Evolutionary conservation across 1,284 basidiomycete species (phyloP).

Genomic region (Trametes sp.): DNA sequence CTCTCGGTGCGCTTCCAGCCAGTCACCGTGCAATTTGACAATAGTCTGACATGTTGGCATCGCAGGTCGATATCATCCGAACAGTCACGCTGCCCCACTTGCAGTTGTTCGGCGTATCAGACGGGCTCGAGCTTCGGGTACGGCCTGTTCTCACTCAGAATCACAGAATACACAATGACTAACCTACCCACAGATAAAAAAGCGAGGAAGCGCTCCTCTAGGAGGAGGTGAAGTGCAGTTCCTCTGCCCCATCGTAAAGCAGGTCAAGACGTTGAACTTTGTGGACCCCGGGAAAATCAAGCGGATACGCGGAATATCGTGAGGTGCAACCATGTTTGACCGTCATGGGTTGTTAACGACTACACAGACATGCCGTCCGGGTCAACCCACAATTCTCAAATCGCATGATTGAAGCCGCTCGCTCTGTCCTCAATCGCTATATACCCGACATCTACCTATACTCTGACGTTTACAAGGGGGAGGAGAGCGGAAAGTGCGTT

Average conservation of each 20-base stretch:
- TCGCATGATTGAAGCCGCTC: constrained; percentile 94
- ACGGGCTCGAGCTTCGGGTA: constrained; percentile 87
- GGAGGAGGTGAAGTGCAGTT: constrained; percentile 96
- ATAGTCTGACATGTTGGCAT: constrained; percentile 11
- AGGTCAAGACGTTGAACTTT: constrained; percentile 92
- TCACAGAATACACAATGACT: background rate
- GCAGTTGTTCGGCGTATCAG: constrained; percentile 87
- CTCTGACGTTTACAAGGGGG: constrained; percentile 97
- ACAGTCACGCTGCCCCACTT: constrained; percentile 95
- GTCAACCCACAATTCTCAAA: constrained; percentile 98
- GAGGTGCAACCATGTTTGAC: constrained; percentile 43
- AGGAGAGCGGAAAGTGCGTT: constrained; percentile 92
- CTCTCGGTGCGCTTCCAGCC: constrained; percentile 70
- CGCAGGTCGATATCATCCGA: constrained; percentile 88
- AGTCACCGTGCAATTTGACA: background rate
- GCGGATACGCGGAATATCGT: constrained; percentile 96
- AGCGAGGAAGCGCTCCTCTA: constrained; percentile 88
- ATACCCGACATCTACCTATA: constrained; percentile 99
- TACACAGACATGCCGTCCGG: constrained; percentile 84
- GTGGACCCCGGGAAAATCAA: constrained; percentile 91
- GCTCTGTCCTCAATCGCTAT: constrained; percentile 93
- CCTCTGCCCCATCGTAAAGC: constrained; percentile 90
- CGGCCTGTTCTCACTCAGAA: constrained; percentile 31
- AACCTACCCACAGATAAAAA: constrained; percentile 74
- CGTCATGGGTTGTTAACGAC: background rate